Evolutionary conservation across 495 filamentous ascomycete species (phyloP), one percentile per base, ranked within the genome.

Genomic region (Friedmanniomyces endolithicus): DNA sequence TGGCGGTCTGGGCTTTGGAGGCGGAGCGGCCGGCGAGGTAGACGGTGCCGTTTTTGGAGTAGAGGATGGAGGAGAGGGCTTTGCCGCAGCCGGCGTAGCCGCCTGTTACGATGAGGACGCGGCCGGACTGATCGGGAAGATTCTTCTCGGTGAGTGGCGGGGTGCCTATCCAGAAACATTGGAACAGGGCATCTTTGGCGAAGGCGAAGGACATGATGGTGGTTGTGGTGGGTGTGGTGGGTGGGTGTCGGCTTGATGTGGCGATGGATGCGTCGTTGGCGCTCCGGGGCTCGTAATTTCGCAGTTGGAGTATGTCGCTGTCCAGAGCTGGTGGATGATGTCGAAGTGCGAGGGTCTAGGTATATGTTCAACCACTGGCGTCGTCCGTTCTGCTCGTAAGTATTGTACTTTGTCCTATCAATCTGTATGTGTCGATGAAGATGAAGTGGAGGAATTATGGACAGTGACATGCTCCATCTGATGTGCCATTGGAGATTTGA

Each of bases 71-170:
- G 19, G 68, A 69, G 11, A 77, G 64, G 55, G 76, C 73, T 54
- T 69, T 65, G 41, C 77, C 75, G 47, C 78, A 64, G 20, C 76
- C 75, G n/a, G 71, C 63, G 46, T 74, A 74, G 54, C 68, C 68
- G 20, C 78, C 78, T 0, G 78, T 79, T 12, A 81, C 72, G 22
- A 80, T 53, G 58, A 65, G 71, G 9, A 65, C 63, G 16, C 54
- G 40, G 29, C 61, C 61, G 9, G 43, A 31, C 51, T 63, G 61
- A 24, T 63, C 56, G 19, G 57, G 53, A 0, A 63, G 35, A 12
- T 60, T 44, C 33, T 57, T 45, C 25, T 63, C 61, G 43, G 61
- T 63, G 23, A 63, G 39, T 1, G 57, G 39, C 1, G 61, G 61
- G 6, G 20, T 35, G 20, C 57, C 57, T 8, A 60, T 57, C 53